Evolutionary conservation across 352 stramenopile species (phyloP), one percentile per base, ranked within the genome.

Genomic region (Phytophthora europaea): DNA sequence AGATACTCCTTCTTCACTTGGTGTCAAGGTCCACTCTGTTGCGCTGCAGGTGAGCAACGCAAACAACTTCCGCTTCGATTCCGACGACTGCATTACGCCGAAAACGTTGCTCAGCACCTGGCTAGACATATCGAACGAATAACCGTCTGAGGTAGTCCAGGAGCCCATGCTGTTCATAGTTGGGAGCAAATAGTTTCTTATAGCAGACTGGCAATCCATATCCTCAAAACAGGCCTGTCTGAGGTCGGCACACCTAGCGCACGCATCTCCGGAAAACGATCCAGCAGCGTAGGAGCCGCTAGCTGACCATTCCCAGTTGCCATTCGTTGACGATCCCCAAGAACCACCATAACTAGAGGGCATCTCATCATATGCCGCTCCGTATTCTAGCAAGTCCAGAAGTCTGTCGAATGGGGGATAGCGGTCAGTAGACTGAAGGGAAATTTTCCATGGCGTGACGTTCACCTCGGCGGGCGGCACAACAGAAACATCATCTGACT

Each of bases 381-480:
- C 64, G 13, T 66, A 65, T n/a, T 65, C 53, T 7, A 77, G 48
- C 52, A 77, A 55, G 22, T 69, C 64, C n/a, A 73, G 16, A 20
- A 77, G 34, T 55, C 65, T 68, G 57, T 73, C 70, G 33, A 69
- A 72, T 16, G 36, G 26, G 3, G 70, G 70, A 18, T 65, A 66
- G 6, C 70, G 63, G 22, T 65, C 59, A 36, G 38, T 20, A 28
- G 70, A 72, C 52, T 48, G 33, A 9, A 76, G 36, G 10, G 47
- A 57, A 15, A 72, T 43, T 28, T 56, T 51, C 70, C 64, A 76
- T 4, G 70, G 63, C 13, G n/a, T 65, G 63, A 73, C 64, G 6
- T 31, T 57, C 16, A 65, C 43, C 36, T 69, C 63, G 34, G 63
- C 56, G 15, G 63, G 50, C 22, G 64, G 70, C 0, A 50, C 20